phyloP scores from a whole-genome alignment of 2,329 filamentous ascomycete species.

The Lecanoromycetidae sp. region DNA sequence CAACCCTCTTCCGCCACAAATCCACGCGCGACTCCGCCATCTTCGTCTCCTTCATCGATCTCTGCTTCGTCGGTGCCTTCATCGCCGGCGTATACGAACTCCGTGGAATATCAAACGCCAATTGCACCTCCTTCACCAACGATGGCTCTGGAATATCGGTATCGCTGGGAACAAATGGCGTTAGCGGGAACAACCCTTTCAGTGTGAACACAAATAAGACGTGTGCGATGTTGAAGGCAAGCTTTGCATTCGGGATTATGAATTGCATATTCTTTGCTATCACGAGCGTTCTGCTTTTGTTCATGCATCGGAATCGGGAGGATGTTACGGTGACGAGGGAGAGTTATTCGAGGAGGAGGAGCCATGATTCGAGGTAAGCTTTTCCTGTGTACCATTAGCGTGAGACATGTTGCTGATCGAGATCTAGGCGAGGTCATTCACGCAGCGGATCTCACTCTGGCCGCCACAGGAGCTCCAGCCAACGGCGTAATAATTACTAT shows the following conservation, averaged over 20 bases:
- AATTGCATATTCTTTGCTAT: constrained; percentile 69
- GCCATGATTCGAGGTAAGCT: constrained; percentile 18
- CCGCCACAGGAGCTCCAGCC: constrained; percentile 3
- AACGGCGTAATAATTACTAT: neutral
- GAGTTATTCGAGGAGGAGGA: constrained; percentile 25
- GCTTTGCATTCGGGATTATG: constrained; percentile 84
- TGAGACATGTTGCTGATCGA: neutral
- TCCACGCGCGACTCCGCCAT: constrained; percentile 46
- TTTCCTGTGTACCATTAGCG: neutral
- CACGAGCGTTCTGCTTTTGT: constrained; percentile 57
- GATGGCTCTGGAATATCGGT: constrained; percentile 40
- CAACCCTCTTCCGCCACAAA: constrained; percentile 47
- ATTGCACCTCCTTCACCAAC: constrained; percentile 52
- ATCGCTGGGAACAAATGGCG: constrained; percentile 40
- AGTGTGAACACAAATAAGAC: constrained; percentile 54
- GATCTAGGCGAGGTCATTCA: neutral
- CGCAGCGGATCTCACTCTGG: constrained; percentile 3
- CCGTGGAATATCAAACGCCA: constrained; percentile 44
- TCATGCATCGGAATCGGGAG: constrained; percentile 27
- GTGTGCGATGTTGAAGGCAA: constrained; percentile 85
- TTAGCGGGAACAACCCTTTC: constrained; percentile 44
- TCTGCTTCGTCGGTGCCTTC: constrained; percentile 51
- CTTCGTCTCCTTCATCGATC: constrained; percentile 51
- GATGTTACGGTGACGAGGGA: constrained; percentile 30
- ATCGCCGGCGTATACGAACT: constrained; percentile 49